Percentiles rank a stretch among this genome's conserved stretches.
Conservation (phyloP, 257 asterid species). For the Schizonepeta tenuifolia region DNA sequence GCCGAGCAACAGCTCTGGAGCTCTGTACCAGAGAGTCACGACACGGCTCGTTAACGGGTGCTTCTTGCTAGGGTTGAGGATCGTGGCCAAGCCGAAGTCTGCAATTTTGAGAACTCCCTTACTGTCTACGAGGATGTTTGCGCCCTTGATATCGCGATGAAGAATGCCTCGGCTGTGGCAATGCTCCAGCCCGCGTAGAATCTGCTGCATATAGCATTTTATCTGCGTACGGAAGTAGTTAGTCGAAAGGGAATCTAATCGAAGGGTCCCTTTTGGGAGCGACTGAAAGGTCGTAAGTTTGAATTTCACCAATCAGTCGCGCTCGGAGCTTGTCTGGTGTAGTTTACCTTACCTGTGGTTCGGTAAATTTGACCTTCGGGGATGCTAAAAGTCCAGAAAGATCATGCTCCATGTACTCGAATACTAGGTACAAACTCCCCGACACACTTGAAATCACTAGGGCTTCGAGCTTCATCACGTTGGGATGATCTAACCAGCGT, state of each 20-base stretch:
- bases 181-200: conserved; percentile 78
- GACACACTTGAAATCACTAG: conserved; percentile 78
- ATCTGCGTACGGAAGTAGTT: conserved; percentile 49
- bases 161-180: conserved; percentile 85
- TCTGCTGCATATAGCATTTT: conserved; percentile 83
- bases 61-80: conserved; percentile 54
- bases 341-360: conserved; percentile 62
- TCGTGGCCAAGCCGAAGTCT: conserved; percentile 84
- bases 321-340: neutral
- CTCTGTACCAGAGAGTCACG: conserved; percentile 94
- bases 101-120: conserved; percentile 76
- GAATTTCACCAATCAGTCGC: neutral
- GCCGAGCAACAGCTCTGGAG: conserved; percentile 93
- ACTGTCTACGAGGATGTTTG: conserved; percentile 76
- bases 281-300: neutral
- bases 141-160: conserved; percentile 92
- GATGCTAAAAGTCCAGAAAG: conserved; percentile 86
- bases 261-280: neutral
- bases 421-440: conserved; percentile 83
- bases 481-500: conserved; percentile 85
- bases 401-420: conserved; percentile 98
- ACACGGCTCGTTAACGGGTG: conserved; percentile 88
- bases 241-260: neutral
- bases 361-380: conserved; percentile 70
- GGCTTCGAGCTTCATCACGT: conserved; percentile 88